Percentiles rank a stretch among this genome's conserved stretches.
These are phyloP conservation scores for Neonectria neomacrospora DNA, from an alignment of 2,329 filamentous ascomycete species.

Conservation along the genomic window DNA sequence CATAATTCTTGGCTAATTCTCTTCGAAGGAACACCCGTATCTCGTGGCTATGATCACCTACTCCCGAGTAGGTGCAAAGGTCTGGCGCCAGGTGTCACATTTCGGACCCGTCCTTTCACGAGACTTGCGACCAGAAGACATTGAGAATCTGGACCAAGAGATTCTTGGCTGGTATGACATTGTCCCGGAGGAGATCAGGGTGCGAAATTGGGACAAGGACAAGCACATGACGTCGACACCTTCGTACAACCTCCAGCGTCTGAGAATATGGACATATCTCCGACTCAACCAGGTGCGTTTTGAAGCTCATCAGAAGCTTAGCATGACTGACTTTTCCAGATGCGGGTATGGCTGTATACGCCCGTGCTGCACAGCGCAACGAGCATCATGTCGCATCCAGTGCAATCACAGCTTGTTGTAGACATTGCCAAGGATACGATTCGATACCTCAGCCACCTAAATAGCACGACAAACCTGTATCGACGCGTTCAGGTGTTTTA, in stretches of 20 bases:
- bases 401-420: constrained; percentile 78
- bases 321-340: constrained; percentile 50
- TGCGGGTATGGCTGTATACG: constrained; percentile 88
- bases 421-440: constrained; percentile 83
- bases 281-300: constrained; percentile 77
- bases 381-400: constrained; percentile 81
- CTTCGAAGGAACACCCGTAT: constrained; percentile 70
- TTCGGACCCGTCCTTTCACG: constrained; percentile 70
- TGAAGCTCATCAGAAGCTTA: background rate
- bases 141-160: constrained; percentile 83
- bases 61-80: constrained; percentile 83
- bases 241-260: constrained; percentile 74
- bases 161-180: constrained; percentile 87
- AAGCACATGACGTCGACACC: constrained; percentile 64
- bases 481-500: constrained; percentile 79
- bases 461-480: constrained; percentile 78
- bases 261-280: constrained; percentile 86
- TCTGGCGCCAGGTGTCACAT: constrained; percentile 84
- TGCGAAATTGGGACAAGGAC: constrained; percentile 68
- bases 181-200: constrained; percentile 71
- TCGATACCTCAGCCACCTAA: constrained; percentile 74
- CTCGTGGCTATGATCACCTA: constrained; percentile 87
- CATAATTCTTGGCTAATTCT: constrained; percentile 32
- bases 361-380: constrained; percentile 86
- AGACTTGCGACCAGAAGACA: constrained; percentile 77